These are phyloP conservation scores for Ustilago crameri DNA, from an alignment of 1,284 basidiomycete genomes.

Conservation along the genomic window DNA sequence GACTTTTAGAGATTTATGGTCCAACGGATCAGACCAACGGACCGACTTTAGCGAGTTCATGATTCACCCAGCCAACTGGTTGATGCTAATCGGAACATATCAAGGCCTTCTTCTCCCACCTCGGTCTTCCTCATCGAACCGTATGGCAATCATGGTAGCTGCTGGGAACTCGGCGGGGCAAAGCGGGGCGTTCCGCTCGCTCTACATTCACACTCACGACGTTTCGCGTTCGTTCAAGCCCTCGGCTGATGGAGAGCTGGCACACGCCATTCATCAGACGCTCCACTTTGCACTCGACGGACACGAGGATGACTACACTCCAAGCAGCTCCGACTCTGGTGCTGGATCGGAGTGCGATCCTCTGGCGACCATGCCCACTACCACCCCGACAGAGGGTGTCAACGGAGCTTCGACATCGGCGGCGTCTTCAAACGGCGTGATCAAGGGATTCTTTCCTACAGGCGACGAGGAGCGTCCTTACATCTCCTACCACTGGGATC, in stretches of 20 bases:
- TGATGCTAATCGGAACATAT: too few species aligned
- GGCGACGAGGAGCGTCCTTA: conserved; percentile 44
- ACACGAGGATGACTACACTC: conserved; percentile 54
- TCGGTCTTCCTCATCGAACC: neutral
- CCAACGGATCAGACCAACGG: too few species aligned
- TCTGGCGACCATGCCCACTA: conserved; percentile 36
- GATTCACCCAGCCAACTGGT: too few species aligned
- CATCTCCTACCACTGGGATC: conserved; percentile 54
- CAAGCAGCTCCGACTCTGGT: conserved; percentile 19
- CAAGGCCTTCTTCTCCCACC: neutral
- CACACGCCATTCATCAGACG: conserved; percentile 62
- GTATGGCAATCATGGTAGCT: neutral
- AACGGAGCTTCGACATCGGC: conserved; percentile 6
- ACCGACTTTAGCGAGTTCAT: neutral
- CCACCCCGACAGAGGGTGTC: neutral
- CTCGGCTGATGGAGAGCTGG: conserved; percentile 57
- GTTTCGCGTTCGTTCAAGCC: conserved; percentile 58
- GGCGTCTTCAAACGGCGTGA: conserved; percentile 13
- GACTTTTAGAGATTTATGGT: too few species aligned
- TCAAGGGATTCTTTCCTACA: conserved; percentile 51
- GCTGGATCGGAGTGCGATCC: conserved; percentile 30
- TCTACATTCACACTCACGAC: conserved; percentile 61
- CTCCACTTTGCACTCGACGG: conserved; percentile 63
- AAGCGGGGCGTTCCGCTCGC: conserved; percentile 20
- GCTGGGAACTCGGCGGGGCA: neutral